phyloP scores from a whole-genome alignment of 768 basidiomycete species.

The Phylloporus sp. region DNA sequence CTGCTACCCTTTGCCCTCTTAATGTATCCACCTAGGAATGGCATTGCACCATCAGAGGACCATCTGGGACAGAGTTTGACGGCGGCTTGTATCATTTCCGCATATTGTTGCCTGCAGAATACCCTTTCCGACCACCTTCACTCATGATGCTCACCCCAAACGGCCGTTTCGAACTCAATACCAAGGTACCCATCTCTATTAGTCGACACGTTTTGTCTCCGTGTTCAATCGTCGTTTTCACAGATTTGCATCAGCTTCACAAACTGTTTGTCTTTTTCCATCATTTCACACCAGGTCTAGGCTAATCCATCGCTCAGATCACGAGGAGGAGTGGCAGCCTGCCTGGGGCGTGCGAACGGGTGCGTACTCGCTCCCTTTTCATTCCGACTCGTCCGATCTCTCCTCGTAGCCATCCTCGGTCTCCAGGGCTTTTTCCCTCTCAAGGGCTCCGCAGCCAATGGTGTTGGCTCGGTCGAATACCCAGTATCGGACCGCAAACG shows the following conservation, averaged over 20 bases:
- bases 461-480: slow-evolving; percentile 84
- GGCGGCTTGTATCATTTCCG: slow-evolving; percentile 96
- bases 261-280: slow-evolving; percentile 55
- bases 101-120: slow-evolving; percentile 85
- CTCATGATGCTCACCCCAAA: slow-evolving; percentile 95
- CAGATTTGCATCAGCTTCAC: slow-evolving; percentile 94
- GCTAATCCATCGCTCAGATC: slow-evolving; percentile 49
- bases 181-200: slow-evolving; percentile 58
- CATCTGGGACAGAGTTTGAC: slow-evolving; percentile 84
- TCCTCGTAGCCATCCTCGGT: slow-evolving; percentile 67
- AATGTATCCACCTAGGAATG: slow-evolving; percentile 54
- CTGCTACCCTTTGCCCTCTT: slow-evolving; percentile 17
- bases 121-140: slow-evolving; percentile 94
- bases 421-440: slow-evolving; percentile 87
- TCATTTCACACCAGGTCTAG: slow-evolving; percentile 26
- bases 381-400: slow-evolving; percentile 12
- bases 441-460: slow-evolving; percentile 81
- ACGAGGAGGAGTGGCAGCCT: slow-evolving; percentile 96
- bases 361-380: slow-evolving; percentile 29
- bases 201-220: slow-evolving; percentile 13
- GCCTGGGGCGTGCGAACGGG: slow-evolving; percentile 97
- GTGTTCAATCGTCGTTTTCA: slow-evolving; percentile 4
- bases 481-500: slow-evolving; percentile 71
- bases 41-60: slow-evolving; percentile 96
- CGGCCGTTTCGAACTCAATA: slow-evolving; percentile 94